Conservation (phyloP, 169 alveolate species). For the Plasmodium coatneyi region DNA sequence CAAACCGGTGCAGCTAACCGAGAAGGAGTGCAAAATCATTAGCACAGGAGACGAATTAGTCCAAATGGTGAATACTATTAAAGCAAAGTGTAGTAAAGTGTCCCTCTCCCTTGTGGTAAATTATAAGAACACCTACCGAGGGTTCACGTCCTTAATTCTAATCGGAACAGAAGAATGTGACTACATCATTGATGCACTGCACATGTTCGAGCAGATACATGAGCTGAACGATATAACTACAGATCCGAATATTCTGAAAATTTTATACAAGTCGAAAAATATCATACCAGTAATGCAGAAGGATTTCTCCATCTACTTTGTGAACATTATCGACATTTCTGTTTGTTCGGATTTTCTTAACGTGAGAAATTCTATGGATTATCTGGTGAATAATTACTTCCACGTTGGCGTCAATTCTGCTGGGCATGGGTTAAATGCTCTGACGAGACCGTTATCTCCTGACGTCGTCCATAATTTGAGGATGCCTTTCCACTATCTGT, state of each 20-base stretch:
- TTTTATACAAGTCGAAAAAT: constrained; percentile 94
- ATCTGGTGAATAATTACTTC: constrained; percentile 86
- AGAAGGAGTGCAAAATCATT: constrained; percentile 33
- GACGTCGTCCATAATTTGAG: constrained; percentile 90
- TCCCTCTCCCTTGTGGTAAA: constrained; percentile 78
- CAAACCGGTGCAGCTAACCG: constrained; percentile 14
- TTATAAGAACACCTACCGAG: constrained; percentile 82
- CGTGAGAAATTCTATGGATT: constrained; percentile 86
- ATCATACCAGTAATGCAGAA: constrained; percentile 95
- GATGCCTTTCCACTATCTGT: constrained; percentile 92
- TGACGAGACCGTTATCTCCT: constrained; percentile 90
- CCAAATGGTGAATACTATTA: constrained; percentile 59
- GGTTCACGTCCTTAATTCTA: constrained; percentile 94
- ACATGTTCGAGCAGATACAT: constrained; percentile 85
- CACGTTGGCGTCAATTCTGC: constrained; percentile 88
- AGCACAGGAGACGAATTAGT: constrained; percentile 37
- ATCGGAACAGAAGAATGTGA: constrained; percentile 92
- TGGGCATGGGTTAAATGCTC: constrained; percentile 91
- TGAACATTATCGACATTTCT: constrained; percentile 95
- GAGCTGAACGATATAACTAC: constrained; percentile 90
- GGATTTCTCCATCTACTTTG: constrained; percentile 96
- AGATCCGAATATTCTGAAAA: constrained; percentile 94
- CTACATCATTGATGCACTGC: constrained; percentile 93
- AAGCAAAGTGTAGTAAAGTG: constrained; percentile 28
- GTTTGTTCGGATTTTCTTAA: constrained; percentile 91